Evolutionary conservation across 305 asterid species (phyloP).

Genomic region (Nicotiana rustica): DNA sequence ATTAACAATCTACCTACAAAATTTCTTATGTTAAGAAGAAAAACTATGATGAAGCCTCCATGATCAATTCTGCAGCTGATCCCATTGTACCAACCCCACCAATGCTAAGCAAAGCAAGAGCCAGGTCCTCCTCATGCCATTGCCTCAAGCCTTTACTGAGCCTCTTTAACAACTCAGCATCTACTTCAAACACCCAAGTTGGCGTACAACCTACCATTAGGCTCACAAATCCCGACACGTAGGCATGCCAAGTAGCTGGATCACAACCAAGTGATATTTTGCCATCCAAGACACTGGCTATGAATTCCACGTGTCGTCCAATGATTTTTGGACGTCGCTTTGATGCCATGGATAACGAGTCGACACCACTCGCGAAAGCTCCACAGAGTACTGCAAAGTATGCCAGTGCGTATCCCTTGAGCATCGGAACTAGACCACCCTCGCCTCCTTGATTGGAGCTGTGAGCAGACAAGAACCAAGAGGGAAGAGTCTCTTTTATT

Average conservation of each 20-base stretch:
- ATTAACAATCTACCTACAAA: conserved; percentile 52
- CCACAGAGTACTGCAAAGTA: conserved; percentile 75
- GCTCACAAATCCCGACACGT: conserved; percentile 77
- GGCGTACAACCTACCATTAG: conserved; percentile 78
- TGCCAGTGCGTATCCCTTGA: conserved; percentile 85
- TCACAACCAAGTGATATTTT: conserved; percentile 87
- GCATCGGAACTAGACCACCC: conserved; percentile 61
- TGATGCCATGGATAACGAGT: conserved; percentile 65
- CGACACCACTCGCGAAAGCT: conserved; percentile 84
- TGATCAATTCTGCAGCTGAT: conserved; percentile 77
- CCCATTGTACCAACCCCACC: conserved; percentile 84
- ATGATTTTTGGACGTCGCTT: conserved; percentile 74
- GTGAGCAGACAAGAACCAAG: conserved; percentile 88
- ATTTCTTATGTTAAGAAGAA: conserved; percentile 36
- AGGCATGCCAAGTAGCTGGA: conserved; percentile 88
- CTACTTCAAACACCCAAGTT: conserved; percentile 75
- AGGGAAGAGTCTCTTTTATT: conserved; percentile 86
- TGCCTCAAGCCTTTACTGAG: conserved; percentile 72
- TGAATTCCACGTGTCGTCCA: conserved; percentile 76
- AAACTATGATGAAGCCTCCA: conserved; percentile 51
- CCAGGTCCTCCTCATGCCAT: conserved; percentile 85
- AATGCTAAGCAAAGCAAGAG: conserved; percentile 74
- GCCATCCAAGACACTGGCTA: conserved; percentile 80
- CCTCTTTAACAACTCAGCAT: conserved; percentile 63
- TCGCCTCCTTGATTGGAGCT: conserved; percentile 50